These are phyloP conservation scores for Bacterosira constricta DNA, from an alignment of 108 stramenopile genomes.

Conservation along the genomic window DNA sequence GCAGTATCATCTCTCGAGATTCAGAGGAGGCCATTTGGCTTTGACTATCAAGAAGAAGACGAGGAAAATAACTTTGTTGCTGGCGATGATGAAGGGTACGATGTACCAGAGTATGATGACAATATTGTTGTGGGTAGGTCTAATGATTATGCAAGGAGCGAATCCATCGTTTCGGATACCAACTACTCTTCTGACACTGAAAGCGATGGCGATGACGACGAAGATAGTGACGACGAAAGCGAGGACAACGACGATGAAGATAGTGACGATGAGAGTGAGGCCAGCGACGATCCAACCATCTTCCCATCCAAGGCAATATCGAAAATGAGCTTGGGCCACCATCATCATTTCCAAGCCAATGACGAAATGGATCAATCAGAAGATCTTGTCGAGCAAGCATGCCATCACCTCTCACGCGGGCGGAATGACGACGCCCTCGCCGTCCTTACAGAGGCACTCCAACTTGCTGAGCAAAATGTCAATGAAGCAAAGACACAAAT, in stretches of 20 bases:
- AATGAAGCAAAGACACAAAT: slow-evolving; percentile 27
- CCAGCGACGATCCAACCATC: slow-evolving; percentile 28
- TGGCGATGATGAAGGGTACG: not conserved
- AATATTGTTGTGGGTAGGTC: not conserved
- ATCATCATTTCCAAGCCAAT: not conserved
- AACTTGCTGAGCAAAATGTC: slow-evolving; percentile 10
- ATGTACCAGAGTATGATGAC: slow-evolving; percentile 4
- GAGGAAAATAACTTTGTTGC: not conserved
- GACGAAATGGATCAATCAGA: slow-evolving; percentile 12
- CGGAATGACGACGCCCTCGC: slow-evolving; percentile 37
- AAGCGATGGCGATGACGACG: not conserved
- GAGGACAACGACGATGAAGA: not conserved
- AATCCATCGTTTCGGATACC: not conserved
- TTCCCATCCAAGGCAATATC: slow-evolving; percentile 42
- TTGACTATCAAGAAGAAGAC: slow-evolving; percentile 4
- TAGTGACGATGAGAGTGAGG: slow-evolving; percentile 31
- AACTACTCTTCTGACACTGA: slow-evolving; percentile 3
- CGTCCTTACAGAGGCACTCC: slow-evolving; percentile 27
- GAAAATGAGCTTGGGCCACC: slow-evolving; percentile 35
- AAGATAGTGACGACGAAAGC: not conserved
- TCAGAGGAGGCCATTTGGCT: slow-evolving; percentile 28
- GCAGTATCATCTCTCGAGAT: slow-evolving; percentile 32
- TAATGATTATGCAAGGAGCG: not conserved
- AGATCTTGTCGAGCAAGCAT: slow-evolving; percentile 36
- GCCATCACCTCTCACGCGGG: slow-evolving; percentile 40